These are phyloP conservation scores for Mycena latifolia DNA, from an alignment of 768 basidiomycete genomes.

Conservation along the genomic window DNA sequence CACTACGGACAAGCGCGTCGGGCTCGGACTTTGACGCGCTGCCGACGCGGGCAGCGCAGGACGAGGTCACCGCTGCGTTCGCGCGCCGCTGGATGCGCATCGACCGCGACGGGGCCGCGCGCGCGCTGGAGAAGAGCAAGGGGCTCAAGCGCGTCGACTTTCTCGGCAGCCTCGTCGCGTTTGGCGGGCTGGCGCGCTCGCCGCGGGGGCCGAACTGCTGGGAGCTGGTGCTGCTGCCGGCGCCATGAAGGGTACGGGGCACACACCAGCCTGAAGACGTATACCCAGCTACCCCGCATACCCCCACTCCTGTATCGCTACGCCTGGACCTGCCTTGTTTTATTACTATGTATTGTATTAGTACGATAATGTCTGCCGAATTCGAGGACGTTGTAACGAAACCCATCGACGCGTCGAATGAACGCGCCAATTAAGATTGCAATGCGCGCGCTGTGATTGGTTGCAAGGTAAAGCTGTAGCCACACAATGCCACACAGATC, in stretches of 20 bases:
- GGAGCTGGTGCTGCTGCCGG: constrained; percentile 40
- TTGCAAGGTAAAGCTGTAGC: too few species aligned
- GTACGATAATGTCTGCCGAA: too few species aligned
- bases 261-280: too few species aligned
- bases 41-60: constrained; percentile 10
- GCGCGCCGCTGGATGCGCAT: constrained; percentile 27
- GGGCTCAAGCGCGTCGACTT: constrained; percentile 56
- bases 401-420: too few species aligned
- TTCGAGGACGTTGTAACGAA: too few species aligned
- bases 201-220: constrained; percentile 43
- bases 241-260: constrained; percentile 17
- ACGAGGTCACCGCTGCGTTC: constrained; percentile 31
- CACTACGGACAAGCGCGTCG: constrained; percentile 20
- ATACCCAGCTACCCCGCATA: constrained; percentile 28
- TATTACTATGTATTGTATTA: constrained; percentile 30
- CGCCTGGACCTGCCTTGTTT: constrained; percentile 8
- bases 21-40: constrained; percentile 18
- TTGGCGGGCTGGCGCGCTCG: constrained; percentile 45
- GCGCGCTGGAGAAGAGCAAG: constrained; percentile 45
- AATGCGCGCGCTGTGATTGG: too few species aligned
- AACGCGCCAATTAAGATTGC: too few species aligned
- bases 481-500: too few species aligned
- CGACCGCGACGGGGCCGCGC: not conserved
- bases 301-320: constrained; percentile 33
- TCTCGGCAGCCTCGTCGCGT: constrained; percentile 46